phyloP scores from a whole-genome alignment of 1,284 basidiomycete species.

The Wallemia mellicola region DNA sequence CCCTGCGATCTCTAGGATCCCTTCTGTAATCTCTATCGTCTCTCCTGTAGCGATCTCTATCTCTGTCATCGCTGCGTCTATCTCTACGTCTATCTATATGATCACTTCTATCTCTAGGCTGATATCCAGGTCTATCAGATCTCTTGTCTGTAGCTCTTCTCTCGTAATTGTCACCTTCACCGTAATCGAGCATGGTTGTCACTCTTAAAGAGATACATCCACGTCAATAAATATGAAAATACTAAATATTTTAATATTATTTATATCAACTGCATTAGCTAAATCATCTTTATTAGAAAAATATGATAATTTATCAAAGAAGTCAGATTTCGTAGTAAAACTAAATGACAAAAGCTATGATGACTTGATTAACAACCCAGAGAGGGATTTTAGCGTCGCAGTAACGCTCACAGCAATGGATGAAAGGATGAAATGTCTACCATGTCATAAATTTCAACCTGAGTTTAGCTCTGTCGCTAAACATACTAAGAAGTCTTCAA shows the following conservation, averaged over 20 bases:
- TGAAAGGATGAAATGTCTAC: conserved; percentile 29
- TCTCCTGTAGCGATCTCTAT: conserved; percentile 12
- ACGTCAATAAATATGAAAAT: not conserved
- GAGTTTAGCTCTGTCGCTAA: conserved; percentile 45
- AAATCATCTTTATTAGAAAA: not conserved
- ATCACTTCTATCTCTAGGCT: conserved; percentile 14
- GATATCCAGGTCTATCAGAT: conserved; percentile 17
- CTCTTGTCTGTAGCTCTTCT: not conserved
- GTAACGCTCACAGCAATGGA: conserved; percentile 63
- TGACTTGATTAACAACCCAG: conserved; percentile 29
- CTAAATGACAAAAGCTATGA: conserved; percentile 46
- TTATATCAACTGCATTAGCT: not conserved
- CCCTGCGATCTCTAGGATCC: conserved; percentile 1
- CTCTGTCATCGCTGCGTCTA: conserved; percentile 12
- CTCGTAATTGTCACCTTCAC: not conserved
- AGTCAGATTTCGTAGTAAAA: conserved; percentile 42
- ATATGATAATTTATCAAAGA: conserved; percentile 24
- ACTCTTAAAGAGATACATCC: not conserved
- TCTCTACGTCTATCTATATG: conserved; percentile 19
- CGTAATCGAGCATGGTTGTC: not conserved
- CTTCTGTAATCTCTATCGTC: conserved; percentile 3
- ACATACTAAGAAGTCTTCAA: conserved; percentile 35
- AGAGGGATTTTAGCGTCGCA: conserved; percentile 52
- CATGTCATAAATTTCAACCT: conserved; percentile 54
- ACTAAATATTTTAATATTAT: not conserved